Conservation (phyloP, 2,329 filamentous ascomycete genomes). For the Scedosporium aurantiacum region DNA sequence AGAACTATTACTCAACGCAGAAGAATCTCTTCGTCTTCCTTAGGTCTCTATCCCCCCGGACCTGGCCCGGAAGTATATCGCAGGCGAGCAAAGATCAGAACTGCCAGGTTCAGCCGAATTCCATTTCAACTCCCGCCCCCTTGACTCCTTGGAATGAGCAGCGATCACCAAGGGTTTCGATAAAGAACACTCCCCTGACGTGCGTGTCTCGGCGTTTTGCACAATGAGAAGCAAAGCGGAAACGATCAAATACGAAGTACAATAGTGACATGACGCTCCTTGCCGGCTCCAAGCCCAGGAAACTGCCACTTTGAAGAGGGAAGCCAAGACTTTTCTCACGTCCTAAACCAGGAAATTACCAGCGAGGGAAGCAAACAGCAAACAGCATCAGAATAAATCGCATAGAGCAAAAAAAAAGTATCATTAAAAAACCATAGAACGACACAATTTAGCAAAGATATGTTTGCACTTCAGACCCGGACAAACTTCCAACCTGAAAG, state of each 20-base stretch:
- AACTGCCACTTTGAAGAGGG: neutral
- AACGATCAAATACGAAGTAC: neutral
- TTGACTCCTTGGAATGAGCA: neutral
- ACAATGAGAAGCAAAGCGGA: neutral
- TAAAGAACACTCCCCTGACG: neutral
- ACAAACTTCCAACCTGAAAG: neutral
- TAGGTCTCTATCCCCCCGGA: neutral
- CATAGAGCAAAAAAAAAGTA: neutral
- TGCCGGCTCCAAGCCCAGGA: neutral
- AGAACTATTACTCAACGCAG: neutral
- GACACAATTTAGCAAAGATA: neutral
- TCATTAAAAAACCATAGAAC: neutral
- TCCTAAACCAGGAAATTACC: neutral
- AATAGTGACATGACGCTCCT: neutral
- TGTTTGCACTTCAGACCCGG: conserved; percentile 6
- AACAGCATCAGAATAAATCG: neutral
- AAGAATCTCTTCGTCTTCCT: neutral
- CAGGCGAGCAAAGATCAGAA: neutral
- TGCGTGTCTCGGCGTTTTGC: neutral
- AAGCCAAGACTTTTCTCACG: neutral
- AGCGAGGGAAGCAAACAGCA: neutral
- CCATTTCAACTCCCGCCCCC: neutral
- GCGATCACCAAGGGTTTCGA: neutral
- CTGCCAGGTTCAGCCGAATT: neutral
- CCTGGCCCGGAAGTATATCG: neutral